Evolutionary conservation across 257 asterid species (phyloP), one percentile per base, ranked within the genome.

Genomic region (Solanum etuberosum): DNA sequence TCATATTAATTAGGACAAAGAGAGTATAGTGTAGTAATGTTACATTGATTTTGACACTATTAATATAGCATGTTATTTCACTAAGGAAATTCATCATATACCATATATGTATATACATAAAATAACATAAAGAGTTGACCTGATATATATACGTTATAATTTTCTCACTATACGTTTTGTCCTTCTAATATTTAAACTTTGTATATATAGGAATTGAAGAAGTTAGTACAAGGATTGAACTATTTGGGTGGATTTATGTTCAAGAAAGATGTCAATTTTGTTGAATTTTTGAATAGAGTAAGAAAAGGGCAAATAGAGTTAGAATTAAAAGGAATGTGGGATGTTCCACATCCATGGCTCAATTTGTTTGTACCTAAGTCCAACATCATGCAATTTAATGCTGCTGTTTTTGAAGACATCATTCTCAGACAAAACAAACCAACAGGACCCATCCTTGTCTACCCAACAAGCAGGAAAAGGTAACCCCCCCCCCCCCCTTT

Each of bases 291-390:
- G 0, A 90, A 83, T 59, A 91, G 97, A 88, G 98, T 95, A 4
- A 87, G 92, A 83, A 88, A 63, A 23, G 92, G 92, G 65, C 97
- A 93, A 82, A 21, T 89, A n/a, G 88, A 88, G 40, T 87, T 86
- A 10, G 78, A 89, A 63, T 87, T 91, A 4, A 86, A 82, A 25
- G 92, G 93, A 38, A 84, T 91, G 32, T 73, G 88, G 88, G 91
- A 89, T 29, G 89, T 92, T 86, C 92, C 98, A 59, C 98, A 96
- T 90, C 98, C 98, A 65, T 96, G 98, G 99, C 93, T 96, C 3
- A 95, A 94, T 84, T 92, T 96, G 61, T 92, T 93, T 88, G 92
- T 96, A 59, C 97, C 98, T 23, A 94, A 92, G 84, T 96, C 98
- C 2, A 20, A 84, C 51, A 91, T 95, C 8, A 42, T 82, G 89